Evolutionary conservation across 2,329 filamentous ascomycete species (phyloP).

Genomic region (Sclerotinia glacialis): DNA sequence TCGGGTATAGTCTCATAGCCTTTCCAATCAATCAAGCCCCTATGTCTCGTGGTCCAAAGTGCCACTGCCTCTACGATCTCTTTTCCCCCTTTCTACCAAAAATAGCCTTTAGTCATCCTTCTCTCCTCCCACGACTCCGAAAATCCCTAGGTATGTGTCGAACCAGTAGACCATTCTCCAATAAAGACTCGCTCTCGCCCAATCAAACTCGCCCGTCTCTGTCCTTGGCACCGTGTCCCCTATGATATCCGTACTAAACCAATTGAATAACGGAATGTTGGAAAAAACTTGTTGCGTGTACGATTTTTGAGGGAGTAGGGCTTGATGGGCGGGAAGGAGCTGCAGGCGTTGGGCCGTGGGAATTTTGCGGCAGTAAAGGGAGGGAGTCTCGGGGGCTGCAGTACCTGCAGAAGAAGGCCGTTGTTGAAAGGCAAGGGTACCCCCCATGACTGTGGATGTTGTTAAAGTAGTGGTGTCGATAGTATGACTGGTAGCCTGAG

Average conservation of each 20-base stretch:
- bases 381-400: conserved; percentile 31
- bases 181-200: conserved; percentile 63
- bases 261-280: conserved; percentile 66
- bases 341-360: conserved; percentile 63
- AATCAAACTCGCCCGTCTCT: conserved; percentile 76
- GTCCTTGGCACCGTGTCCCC: conserved; percentile 71
- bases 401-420: conserved; percentile 40
- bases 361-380: conserved; percentile 58
- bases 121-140: conserved; percentile 50
- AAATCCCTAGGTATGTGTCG: conserved; percentile 56
- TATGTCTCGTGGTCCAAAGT: not conserved
- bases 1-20: conserved; percentile 23
- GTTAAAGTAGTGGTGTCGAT: conserved; percentile 55
- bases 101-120: conserved; percentile 31
- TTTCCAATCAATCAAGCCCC: not conserved
- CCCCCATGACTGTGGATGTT: conserved; percentile 33
- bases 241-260: conserved; percentile 70
- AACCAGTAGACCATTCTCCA: conserved; percentile 66
- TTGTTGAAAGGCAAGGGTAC: conserved; percentile 34
- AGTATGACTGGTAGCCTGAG: conserved; percentile 49
- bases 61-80: not conserved
- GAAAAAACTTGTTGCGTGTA: conserved; percentile 61
- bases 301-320: conserved; percentile 66
- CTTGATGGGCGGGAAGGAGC: conserved; percentile 67
- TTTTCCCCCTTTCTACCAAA: no score